Percentiles rank a stretch among this genome's conserved stretches.
These are phyloP conservation scores for Hymenoscyphus infarciens DNA, from an alignment of 2,329 filamentous ascomycete species.

Conservation along the genomic window DNA sequence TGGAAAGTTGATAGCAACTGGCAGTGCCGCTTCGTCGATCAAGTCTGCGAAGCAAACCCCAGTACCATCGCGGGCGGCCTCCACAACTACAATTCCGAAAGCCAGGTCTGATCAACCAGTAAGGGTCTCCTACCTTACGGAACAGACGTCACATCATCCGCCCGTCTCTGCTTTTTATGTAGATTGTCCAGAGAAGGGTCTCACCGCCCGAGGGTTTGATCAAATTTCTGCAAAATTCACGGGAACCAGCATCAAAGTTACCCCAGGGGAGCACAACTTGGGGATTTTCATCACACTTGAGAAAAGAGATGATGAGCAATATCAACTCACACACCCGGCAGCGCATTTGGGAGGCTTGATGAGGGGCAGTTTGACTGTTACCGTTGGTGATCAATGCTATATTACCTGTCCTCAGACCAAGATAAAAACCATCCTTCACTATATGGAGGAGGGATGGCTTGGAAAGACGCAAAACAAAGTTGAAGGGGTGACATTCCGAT, in stretches of 20 bases:
- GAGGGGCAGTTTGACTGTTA: constrained; percentile 82
- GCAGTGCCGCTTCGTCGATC: constrained; percentile 31
- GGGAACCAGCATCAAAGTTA: constrained; percentile 87
- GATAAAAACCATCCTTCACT: constrained; percentile 88
- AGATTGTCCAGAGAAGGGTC: constrained; percentile 84
- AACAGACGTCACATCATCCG: constrained; percentile 97
- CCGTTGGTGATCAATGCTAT: constrained; percentile 84
- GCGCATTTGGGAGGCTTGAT: constrained; percentile 87
- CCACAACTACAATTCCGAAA: constrained; percentile 22
- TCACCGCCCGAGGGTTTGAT: constrained; percentile 86
- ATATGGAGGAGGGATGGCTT: constrained; percentile 92
- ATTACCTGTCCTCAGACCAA: constrained; percentile 86
- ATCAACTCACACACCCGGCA: constrained; percentile 92
- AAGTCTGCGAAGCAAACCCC: constrained; percentile 26
- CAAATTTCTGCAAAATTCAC: constrained; percentile 98
- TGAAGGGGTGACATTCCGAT: constrained; percentile 85
- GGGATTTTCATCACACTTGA: constrained; percentile 91
- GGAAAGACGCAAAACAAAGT: constrained; percentile 89
- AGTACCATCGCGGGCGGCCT: constrained; percentile 23
- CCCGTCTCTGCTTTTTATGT: constrained; percentile 95
- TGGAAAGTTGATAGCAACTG: constrained; percentile 17
- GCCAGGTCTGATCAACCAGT: constrained; percentile 46
- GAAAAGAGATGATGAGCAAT: constrained; percentile 79
- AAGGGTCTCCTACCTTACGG: constrained; percentile 88
- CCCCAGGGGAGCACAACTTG: constrained; percentile 87